These are phyloP conservation scores for Entomortierella beljakovae DNA, from an alignment of 192 early-diverging fungal species.

Conservation along the genomic window DNA sequence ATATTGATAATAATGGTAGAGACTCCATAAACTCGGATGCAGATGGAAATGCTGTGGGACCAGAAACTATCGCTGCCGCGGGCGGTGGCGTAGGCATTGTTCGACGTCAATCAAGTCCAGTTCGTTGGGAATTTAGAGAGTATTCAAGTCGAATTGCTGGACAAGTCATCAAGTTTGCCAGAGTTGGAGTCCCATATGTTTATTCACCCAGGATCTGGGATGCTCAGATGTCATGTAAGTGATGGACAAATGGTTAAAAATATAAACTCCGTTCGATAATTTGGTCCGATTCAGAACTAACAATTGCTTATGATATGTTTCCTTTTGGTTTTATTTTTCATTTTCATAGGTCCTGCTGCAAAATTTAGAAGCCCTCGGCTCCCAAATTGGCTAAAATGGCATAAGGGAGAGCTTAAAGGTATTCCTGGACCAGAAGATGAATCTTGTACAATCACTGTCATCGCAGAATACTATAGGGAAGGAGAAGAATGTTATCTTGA, in stretches of 20 bases:
- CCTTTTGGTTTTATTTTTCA: background rate
- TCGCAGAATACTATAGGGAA: constrained; percentile 76
- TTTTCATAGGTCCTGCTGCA: constrained; percentile 66
- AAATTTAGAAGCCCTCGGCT: constrained; percentile 78
- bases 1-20: background rate
- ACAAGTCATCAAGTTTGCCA: constrained; percentile 70
- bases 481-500: constrained; percentile 56
- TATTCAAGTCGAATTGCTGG: constrained; percentile 76
- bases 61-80: constrained; percentile 14
- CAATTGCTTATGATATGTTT: too few relatives aligned
- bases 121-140: constrained; percentile 80
- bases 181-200: constrained; percentile 70
- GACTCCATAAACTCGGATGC: too few relatives aligned
- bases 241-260: background rate
- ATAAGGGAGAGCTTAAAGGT: constrained; percentile 75
- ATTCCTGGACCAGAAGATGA: constrained; percentile 67
- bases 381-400: constrained; percentile 80
- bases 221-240: constrained; percentile 73
- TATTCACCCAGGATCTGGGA: constrained; percentile 82
- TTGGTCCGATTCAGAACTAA: too few relatives aligned
- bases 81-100: constrained; percentile 11
- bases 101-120: constrained; percentile 1
- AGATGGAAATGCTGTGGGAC: constrained; percentile 13
- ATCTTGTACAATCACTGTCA: constrained; percentile 69
- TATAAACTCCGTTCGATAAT: too few relatives aligned